phyloP scores from a whole-genome alignment of 306 rosid genomes.

The Carpinus fangiana region DNA sequence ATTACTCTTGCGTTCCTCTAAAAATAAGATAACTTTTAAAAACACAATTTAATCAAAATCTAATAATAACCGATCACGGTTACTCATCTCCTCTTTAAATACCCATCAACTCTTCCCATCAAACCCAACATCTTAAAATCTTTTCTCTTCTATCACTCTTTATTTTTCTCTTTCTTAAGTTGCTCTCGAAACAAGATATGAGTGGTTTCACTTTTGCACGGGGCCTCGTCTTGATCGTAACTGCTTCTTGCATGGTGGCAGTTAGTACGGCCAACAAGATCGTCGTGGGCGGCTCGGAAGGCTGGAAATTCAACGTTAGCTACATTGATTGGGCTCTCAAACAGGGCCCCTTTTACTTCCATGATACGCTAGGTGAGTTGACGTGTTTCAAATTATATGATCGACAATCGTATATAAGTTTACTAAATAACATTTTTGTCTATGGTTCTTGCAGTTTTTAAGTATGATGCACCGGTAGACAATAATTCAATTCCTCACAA shows the following conservation, averaged over 20 bases:
- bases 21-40: too few relatives aligned
- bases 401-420: too few relatives aligned
- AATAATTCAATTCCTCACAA: conserved; percentile 46
- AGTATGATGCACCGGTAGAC: conserved; percentile 57
- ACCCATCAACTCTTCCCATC: too few relatives aligned
- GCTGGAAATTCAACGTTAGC: conserved; percentile 56
- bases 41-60: too few relatives aligned
- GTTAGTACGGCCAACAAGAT: conserved; percentile 42
- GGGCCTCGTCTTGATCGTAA: conserved; percentile 6
- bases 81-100: too few relatives aligned
- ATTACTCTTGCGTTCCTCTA: too few relatives aligned
- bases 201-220: conserved; percentile 19
- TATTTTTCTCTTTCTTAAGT: too few relatives aligned
- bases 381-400: too few relatives aligned
- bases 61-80: too few relatives aligned
- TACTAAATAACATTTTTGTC: too few relatives aligned
- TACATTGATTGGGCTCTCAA: conserved; percentile 57
- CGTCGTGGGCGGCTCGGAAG: conserved; percentile 54
- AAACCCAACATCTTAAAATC: too few relatives aligned
- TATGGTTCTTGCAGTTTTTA: conserved; percentile 51
- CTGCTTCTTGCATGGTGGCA: conserved; percentile 27
- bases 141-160: too few relatives aligned
- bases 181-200: background rate
- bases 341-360: conserved; percentile 48
- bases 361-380: conserved; percentile 62